Conservation (phyloP, 2,329 filamentous ascomycete genomes). For the Zasmidium cellare region DNA sequence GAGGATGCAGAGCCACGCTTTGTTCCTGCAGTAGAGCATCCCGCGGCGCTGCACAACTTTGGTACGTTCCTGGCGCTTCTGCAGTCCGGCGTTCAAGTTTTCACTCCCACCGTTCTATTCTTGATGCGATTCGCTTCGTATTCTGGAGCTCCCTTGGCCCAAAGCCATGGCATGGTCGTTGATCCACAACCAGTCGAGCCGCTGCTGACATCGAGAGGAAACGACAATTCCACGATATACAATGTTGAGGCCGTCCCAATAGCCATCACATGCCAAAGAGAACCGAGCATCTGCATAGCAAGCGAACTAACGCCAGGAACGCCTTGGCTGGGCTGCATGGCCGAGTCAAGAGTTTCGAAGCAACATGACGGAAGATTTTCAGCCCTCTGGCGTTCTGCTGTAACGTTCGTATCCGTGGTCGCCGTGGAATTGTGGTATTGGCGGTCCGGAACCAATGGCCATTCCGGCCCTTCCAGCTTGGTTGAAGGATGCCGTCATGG, state of each 20-base stretch:
- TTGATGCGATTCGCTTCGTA: background rate
- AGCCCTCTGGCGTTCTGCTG: background rate
- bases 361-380: background rate
- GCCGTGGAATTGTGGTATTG: background rate
- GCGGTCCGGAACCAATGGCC: background rate
- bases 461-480: background rate
- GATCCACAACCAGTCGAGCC: background rate
- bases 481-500: background rate
- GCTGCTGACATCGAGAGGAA: background rate
- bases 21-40: background rate
- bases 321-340: background rate
- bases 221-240: background rate
- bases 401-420: background rate
- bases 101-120: background rate
- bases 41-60: background rate
- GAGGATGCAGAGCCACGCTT: background rate
- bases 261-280: background rate
- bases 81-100: background rate
- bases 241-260: background rate
- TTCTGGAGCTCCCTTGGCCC: background rate
- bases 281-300: background rate
- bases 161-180: background rate
- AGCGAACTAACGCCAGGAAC: background rate
- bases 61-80: background rate
- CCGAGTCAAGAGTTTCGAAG: background rate